Evolutionary conservation across 2,329 filamentous ascomycete genomes (phyloP).

Genomic region (Epichloe bromicola): DNA sequence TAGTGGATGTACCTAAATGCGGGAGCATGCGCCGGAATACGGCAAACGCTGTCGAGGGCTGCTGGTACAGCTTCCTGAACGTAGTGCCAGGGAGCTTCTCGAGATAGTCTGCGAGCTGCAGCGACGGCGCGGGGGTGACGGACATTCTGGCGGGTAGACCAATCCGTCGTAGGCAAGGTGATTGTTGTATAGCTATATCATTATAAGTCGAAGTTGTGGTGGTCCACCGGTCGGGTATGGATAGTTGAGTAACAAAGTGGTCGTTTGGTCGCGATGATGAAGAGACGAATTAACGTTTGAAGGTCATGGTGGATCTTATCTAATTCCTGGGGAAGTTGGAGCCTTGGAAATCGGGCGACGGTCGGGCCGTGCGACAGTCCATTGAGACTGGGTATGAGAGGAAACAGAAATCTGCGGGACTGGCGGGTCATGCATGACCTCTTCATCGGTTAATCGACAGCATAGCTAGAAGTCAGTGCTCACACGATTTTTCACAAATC

Average conservation of each 20-base stretch:
- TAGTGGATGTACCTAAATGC: constrained; percentile 53
- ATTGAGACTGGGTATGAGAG: too few relatives aligned
- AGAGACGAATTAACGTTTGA: background rate
- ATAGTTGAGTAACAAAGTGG: background rate
- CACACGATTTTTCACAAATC: too few relatives aligned
- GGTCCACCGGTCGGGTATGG: background rate
- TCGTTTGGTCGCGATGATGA: background rate
- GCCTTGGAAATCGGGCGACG: constrained; percentile 4
- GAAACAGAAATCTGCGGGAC: too few relatives aligned
- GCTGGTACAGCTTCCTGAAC: constrained; percentile 84
- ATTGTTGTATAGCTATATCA: constrained; percentile 6
- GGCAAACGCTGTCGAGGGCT: constrained; percentile 87
- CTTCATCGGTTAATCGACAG: too few relatives aligned
- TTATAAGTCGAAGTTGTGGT: constrained; percentile 1
- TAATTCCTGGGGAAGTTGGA: background rate
- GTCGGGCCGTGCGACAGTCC: constrained; percentile 1
- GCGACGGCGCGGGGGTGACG: constrained; percentile 32
- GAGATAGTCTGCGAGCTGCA: constrained; percentile 73
- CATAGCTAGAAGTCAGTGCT: too few relatives aligned
- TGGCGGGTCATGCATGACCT: too few relatives aligned
- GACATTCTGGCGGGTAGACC: constrained; percentile 28
- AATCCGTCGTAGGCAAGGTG: constrained; percentile 13
- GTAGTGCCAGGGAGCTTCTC: constrained; percentile 82
- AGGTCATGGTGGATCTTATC: background rate
- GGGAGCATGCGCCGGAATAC: constrained; percentile 97